phyloP scores from a whole-genome alignment of 169 alveolate genomes.

The Eimeria brunetti region DNA sequence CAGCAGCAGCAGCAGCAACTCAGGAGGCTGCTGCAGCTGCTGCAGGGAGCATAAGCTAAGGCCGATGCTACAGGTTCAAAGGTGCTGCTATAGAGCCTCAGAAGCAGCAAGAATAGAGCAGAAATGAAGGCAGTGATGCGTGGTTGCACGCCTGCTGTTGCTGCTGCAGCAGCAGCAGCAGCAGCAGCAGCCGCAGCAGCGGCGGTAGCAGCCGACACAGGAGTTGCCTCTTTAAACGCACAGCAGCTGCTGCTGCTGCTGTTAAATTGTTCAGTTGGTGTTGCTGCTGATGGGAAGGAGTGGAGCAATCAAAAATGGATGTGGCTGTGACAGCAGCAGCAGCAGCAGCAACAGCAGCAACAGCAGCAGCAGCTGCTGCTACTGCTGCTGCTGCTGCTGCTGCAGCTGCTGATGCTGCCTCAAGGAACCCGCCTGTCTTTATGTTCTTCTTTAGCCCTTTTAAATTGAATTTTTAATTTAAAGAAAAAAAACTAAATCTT shows the following conservation, averaged over 20 bases:
- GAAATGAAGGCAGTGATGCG: constrained; percentile 20
- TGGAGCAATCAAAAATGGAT: background rate
- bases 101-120: constrained; percentile 17
- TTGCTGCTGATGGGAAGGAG: background rate
- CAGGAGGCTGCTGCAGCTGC: constrained; percentile 11
- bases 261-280: background rate
- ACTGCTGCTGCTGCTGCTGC: no score
- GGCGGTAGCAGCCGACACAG: background rate
- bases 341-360: constrained; percentile 18
- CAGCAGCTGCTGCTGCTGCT: background rate
- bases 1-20: constrained; percentile 45
- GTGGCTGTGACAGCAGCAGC: background rate
- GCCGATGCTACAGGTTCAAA: constrained; percentile 18
- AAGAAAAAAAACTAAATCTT: no score
- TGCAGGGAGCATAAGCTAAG: background rate
- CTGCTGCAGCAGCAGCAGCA: constrained; percentile 16
- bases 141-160: constrained; percentile 32
- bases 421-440: constrained; percentile 1
- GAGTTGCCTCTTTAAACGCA: background rate
- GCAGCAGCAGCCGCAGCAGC: constrained; percentile 16
- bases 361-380: background rate
- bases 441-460: background rate
- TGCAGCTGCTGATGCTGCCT: background rate
- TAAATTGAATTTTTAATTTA: no score
- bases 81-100: constrained; percentile 18